Conservation (phyloP, 2,329 filamentous ascomycete genomes). For the Triangularia verruculosa region DNA sequence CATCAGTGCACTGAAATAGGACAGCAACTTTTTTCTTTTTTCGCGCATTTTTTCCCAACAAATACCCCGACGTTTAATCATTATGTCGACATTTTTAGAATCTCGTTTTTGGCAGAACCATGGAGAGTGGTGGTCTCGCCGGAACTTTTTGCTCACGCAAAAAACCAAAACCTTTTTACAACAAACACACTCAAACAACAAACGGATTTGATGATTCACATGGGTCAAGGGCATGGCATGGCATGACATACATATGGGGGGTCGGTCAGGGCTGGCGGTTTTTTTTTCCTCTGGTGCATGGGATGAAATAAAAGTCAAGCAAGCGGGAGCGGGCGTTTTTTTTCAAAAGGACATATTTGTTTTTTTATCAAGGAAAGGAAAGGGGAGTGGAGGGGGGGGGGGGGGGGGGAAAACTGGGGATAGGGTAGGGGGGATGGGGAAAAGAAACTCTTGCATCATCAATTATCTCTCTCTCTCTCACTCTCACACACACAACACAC, state of each 20-base stretch:
- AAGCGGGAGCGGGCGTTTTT: constrained; percentile 11
- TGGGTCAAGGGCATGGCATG: not conserved
- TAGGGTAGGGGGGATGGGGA: not conserved
- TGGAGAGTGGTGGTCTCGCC: not conserved
- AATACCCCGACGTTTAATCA: constrained; percentile 9
- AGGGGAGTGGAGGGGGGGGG: too few relatives aligned
- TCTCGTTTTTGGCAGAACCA: not conserved
- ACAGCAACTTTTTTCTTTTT: not conserved
- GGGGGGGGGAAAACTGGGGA: not conserved
- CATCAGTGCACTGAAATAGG: not conserved
- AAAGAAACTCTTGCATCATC: not conserved
- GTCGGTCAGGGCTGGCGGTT: not conserved
- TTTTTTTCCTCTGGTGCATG: not conserved
- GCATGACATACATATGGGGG: not conserved
- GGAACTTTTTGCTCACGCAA: constrained; percentile 4
- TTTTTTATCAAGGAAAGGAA: not conserved
- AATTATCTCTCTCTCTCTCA: too few relatives aligned
- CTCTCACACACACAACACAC: not conserved
- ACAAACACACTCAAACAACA: not conserved
- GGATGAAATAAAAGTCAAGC: constrained; percentile 1
- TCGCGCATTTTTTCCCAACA: constrained; percentile 1
- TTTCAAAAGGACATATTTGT: not conserved
- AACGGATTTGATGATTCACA: not conserved
- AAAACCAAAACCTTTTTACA: not conserved
- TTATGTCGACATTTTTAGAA: not conserved